A percentile compares a stretch with the other conserved stretches of the same genome.
These are phyloP conservation scores for Mortierella sp. DNA, from an alignment of 371 early-diverging fungal genomes.

Conservation along the genomic window DNA sequence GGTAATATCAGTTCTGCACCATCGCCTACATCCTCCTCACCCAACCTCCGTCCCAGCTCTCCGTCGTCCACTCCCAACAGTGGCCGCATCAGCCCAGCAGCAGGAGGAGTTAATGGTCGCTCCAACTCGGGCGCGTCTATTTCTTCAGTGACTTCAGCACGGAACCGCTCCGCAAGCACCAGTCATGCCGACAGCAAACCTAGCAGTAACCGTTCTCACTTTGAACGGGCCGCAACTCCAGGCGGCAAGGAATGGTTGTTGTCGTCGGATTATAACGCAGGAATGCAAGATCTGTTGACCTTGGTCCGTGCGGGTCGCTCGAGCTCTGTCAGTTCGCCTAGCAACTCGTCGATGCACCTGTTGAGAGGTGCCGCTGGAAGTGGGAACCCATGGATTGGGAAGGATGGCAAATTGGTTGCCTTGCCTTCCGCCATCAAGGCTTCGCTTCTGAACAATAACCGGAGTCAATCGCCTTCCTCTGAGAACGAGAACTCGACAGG, in stretches of 20 bases:
- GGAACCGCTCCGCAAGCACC: constrained; percentile 43
- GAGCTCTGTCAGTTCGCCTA: constrained; percentile 40
- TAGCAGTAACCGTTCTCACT: constrained; percentile 7
- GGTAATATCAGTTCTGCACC: neutral
- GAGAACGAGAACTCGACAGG: neutral
- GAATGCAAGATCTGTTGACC: constrained; percentile 55
- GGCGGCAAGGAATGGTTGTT: constrained; percentile 50
- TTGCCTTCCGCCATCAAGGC: constrained; percentile 56
- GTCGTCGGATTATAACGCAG: constrained; percentile 55
- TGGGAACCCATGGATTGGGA: constrained; percentile 37
- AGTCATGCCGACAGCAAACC: constrained; percentile 20
- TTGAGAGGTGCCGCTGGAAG: constrained; percentile 12
- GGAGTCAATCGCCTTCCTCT: constrained; percentile 32
- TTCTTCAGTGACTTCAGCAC: constrained; percentile 14
- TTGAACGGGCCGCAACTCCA: constrained; percentile 9
- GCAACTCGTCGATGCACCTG: constrained; percentile 27
- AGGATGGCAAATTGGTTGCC: constrained; percentile 53
- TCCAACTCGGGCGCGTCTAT: constrained; percentile 22
- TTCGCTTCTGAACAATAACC: constrained; percentile 22
- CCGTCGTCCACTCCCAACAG: constrained; percentile 9
- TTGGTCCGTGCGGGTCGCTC: constrained; percentile 55
- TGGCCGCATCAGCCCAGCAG: constrained; percentile 15
- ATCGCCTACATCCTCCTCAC: constrained; percentile 14
- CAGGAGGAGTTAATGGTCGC: constrained; percentile 10
- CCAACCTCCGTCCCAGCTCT: constrained; percentile 17